Percentiles rank a stretch among this genome's conserved stretches.
phyloP scores from a whole-genome alignment of 345 rosid species.

The Noccaea bulbosa region DNA sequence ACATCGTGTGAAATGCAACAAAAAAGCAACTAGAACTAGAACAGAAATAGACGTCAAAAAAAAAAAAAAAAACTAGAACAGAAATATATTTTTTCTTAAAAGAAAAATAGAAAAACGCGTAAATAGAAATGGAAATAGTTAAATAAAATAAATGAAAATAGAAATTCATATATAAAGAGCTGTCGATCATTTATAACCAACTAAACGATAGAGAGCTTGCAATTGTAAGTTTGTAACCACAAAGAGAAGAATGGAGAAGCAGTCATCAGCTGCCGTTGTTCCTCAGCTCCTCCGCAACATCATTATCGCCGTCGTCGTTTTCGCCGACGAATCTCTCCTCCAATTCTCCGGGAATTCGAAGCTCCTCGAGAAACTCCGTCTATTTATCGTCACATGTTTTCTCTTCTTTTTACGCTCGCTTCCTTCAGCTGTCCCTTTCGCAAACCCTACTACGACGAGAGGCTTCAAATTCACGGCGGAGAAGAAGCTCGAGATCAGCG shows the following conservation, averaged over 20 bases:
- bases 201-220: not conserved
- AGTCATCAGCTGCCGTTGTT: conserved; percentile 50
- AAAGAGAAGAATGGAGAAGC: conserved; percentile 48
- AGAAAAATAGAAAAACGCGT: conserved; percentile 21
- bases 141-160: not conserved
- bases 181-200: conserved; percentile 13
- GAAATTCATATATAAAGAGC: conserved; percentile 5
- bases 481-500: conserved; percentile 29
- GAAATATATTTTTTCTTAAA: not conserved
- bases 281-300: conserved; percentile 66
- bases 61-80: no score
- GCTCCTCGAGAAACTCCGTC: conserved; percentile 58
- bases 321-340: conserved; percentile 66
- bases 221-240: not conserved
- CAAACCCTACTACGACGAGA: conserved; percentile 18
- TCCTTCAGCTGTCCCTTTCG: conserved; percentile 47
- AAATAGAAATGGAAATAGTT: conserved; percentile 5
- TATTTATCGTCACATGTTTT: conserved; percentile 50
- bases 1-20: not conserved
- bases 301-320: conserved; percentile 53
- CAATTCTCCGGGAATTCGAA: conserved; percentile 52
- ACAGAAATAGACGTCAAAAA: no score
- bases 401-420: conserved; percentile 69
- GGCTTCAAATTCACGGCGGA: conserved; percentile 5
- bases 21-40: not conserved